Evolutionary conservation across 805 yeast species (phyloP).

Genomic region (Cyberlindnera suaveolens): DNA sequence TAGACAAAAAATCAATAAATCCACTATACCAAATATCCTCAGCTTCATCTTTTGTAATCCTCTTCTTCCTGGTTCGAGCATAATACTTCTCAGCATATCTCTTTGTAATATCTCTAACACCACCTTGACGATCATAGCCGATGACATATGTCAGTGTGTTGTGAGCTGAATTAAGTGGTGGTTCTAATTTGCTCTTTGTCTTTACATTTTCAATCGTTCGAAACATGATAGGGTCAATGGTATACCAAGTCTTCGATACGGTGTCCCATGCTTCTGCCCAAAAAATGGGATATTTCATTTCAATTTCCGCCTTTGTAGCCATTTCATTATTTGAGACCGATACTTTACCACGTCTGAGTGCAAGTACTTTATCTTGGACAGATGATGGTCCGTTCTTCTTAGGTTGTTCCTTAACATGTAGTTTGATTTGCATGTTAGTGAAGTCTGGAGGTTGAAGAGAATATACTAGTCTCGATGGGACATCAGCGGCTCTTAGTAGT

Average conservation of each 20-base stretch:
- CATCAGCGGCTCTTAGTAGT: constrained; percentile 59
- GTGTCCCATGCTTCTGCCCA: constrained; percentile 96
- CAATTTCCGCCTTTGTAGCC: constrained; percentile 18
- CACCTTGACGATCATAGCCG: constrained; percentile 63
- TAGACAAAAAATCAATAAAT: constrained; percentile 26
- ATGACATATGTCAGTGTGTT: constrained; percentile 69
- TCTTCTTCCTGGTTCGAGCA: constrained; percentile 66
- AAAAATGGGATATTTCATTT: constrained; percentile 56
- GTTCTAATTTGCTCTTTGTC: constrained; percentile 57
- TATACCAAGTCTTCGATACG: constrained; percentile 66
- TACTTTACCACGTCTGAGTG: constrained; percentile 17
- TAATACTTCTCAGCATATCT: constrained; percentile 68
- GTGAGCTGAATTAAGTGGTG: constrained; percentile 52
- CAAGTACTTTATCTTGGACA: constrained; percentile 11
- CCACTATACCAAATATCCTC: constrained; percentile 51
- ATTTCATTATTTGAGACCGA: constrained; percentile 1
- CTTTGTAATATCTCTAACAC: constrained; percentile 77
- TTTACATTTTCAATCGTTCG: constrained; percentile 57
- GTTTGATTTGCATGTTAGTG: constrained; percentile 30
- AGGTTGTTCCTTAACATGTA: background rate
- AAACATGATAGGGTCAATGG: constrained; percentile 74
- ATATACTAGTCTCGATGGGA: constrained; percentile 68
- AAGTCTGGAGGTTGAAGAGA: constrained; percentile 91
- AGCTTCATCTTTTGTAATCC: constrained; percentile 58
- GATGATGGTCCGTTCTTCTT: background rate